phyloP scores from a whole-genome alignment of 1,284 basidiomycete species.

The Rhodotorula glutinis region DNA sequence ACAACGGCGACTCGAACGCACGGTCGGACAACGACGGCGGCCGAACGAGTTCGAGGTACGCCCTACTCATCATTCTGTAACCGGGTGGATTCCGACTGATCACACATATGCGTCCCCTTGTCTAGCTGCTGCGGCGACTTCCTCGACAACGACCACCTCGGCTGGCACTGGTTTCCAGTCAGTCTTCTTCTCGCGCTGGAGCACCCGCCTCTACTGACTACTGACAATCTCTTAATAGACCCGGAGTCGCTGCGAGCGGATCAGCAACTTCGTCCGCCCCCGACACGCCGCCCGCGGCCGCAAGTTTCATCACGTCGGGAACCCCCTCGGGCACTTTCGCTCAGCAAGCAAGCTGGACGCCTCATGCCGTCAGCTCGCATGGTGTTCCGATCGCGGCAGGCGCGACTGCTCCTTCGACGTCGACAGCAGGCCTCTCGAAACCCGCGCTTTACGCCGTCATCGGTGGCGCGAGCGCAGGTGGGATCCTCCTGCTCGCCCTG shows the following conservation, averaged over 20 bases:
- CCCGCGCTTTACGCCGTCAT: constrained; percentile 28
- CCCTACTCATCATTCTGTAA: no score
- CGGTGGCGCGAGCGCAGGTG: constrained; percentile 16
- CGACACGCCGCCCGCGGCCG: background rate
- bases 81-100: no score
- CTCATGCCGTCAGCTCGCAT: background rate
- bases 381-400: background rate
- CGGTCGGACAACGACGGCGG: no score
- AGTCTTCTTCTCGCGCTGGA: no score
- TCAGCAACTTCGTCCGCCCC: constrained; percentile 23
- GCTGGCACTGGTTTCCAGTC: no score
- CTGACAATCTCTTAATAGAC: constrained; percentile 7
- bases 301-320: background rate
- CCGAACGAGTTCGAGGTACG: no score
- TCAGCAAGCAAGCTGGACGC: background rate
- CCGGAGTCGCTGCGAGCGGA: constrained; percentile 13
- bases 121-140: no score
- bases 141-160: no score
- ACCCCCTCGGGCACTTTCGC: background rate
- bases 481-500: constrained; percentile 12
- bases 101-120: no score
- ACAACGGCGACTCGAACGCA: no score
- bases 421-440: constrained; percentile 6
- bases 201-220: no score
- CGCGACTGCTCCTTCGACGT: background rate